Evolutionary conservation across 2,329 filamentous ascomycete genomes (phyloP).

Genomic region (Elsinoe ampelina): DNA sequence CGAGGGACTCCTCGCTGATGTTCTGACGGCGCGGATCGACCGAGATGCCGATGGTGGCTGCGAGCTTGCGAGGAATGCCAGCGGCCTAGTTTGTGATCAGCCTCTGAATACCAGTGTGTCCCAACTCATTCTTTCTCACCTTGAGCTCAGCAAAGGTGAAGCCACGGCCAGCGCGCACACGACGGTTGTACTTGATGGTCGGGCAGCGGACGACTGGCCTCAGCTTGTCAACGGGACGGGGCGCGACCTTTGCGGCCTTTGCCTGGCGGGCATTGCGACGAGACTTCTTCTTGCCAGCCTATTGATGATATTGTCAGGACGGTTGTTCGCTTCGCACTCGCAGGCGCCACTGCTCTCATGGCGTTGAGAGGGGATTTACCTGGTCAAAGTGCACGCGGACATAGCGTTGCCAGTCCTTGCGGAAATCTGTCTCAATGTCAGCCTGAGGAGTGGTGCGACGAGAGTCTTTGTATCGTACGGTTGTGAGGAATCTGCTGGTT

Average conservation of each 20-base stretch:
- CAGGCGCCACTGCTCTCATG: conserved; percentile 46
- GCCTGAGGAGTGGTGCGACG: conserved; percentile 16
- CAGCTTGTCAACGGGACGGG: conserved; percentile 94
- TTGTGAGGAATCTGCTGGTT: conserved; percentile 98
- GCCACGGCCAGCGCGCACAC: conserved; percentile 89
- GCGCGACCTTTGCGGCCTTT: conserved; percentile 92
- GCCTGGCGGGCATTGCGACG: conserved; percentile 83
- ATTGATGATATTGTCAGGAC: conserved; percentile 30
- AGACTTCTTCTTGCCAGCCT: conserved; percentile 94
- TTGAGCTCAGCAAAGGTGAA: conserved; percentile 98
- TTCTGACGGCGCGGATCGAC: conserved; percentile 97
- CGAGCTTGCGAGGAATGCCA: conserved; percentile 87
- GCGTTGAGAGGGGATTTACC: conserved; percentile 57
- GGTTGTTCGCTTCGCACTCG: conserved; percentile 26
- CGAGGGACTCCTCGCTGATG: conserved; percentile 89
- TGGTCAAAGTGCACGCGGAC: conserved; percentile 99
- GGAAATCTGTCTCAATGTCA: conserved; percentile 64
- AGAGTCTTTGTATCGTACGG: conserved; percentile 35
- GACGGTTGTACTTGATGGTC: conserved; percentile 96
- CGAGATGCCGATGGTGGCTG: conserved; percentile 90
- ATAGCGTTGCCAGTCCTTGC: conserved; percentile 99
- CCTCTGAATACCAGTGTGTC: conserved; percentile 17
- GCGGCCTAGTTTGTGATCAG: conserved; percentile 56
- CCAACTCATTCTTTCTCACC: conserved; percentile 47
- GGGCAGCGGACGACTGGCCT: conserved; percentile 96